phyloP scores from a whole-genome alignment of 2,329 filamentous ascomycete genomes.

The Claviceps africana region DNA sequence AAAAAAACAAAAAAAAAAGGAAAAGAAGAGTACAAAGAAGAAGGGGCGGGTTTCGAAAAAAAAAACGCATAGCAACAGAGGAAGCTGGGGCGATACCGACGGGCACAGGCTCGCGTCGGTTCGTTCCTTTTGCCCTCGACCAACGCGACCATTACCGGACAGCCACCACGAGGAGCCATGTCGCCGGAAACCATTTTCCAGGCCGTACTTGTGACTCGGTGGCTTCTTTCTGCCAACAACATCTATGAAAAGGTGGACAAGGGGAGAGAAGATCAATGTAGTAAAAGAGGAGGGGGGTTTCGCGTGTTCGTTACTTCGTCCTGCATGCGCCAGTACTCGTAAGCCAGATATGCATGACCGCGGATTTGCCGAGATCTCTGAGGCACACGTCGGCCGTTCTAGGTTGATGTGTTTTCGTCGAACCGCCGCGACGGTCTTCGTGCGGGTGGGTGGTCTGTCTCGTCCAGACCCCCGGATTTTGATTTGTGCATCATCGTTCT shows the following conservation, averaged over 20 bases:
- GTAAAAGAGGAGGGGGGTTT: slow-evolving; percentile 19
- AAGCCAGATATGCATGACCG: slow-evolving; percentile 18
- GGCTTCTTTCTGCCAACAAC: slow-evolving; percentile 1
- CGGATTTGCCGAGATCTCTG: slow-evolving; percentile 14
- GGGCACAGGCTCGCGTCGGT: slow-evolving; percentile 19
- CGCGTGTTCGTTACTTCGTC: slow-evolving; percentile 27
- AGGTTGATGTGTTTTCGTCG: slow-evolving; percentile 15
- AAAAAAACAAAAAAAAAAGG: no score
- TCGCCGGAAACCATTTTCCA: slow-evolving; percentile 4
- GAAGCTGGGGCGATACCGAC: slow-evolving; percentile 5
- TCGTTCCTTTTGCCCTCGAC: slow-evolving; percentile 13
- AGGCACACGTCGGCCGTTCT: slow-evolving; percentile 17
- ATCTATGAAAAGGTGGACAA: background rate
- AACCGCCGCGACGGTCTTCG: slow-evolving; percentile 13
- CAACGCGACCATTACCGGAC: slow-evolving; percentile 11
- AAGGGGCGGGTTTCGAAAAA: background rate
- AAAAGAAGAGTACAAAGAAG: slow-evolving; percentile 9
- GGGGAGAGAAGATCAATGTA: slow-evolving; percentile 7
- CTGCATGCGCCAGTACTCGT: slow-evolving; percentile 23
- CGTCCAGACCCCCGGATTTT: slow-evolving; percentile 15
- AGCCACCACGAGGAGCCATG: slow-evolving; percentile 10
- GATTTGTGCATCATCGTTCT: slow-evolving; percentile 10
- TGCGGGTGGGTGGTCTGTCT: slow-evolving; percentile 16
- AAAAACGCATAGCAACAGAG: slow-evolving; percentile 5
- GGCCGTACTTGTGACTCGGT: background rate